These are phyloP conservation scores for Closterium sp. DNA, from an alignment of 139 green algal species.

Conservation along the genomic window DNA sequence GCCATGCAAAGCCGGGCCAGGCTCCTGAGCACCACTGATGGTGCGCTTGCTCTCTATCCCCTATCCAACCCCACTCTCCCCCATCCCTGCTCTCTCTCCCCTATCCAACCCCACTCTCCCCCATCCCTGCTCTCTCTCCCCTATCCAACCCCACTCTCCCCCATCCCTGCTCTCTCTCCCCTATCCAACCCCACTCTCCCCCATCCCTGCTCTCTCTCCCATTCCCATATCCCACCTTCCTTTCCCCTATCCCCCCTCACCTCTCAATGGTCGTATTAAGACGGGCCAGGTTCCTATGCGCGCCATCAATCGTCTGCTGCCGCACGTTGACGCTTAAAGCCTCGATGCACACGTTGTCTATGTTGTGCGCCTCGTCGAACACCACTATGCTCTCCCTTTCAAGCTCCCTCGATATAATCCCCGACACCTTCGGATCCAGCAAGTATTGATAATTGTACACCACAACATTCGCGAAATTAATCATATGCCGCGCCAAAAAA, in stretches of 20 bases:
- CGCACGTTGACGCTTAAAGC: conserved; percentile 67
- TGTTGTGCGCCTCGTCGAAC: conserved; percentile 99
- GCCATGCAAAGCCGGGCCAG: no score
- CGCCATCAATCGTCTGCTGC: conserved; percentile 79
- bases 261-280: conserved; percentile 57
- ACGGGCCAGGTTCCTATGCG: conserved; percentile 73
- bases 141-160: not conserved
- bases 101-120: not conserved
- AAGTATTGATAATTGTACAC: conserved; percentile 97
- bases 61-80: not conserved
- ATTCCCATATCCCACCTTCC: not conserved
- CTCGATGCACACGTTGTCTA: conserved; percentile 99
- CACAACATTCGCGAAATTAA: conserved; percentile 92
- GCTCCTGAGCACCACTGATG: no score
- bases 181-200: not conserved
- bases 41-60: no score
- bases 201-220: not conserved
- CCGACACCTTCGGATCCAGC: conserved; percentile 89
- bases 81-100: not conserved
- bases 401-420: conserved; percentile 94
- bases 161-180: not conserved
- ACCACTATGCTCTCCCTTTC: conserved; percentile 96
- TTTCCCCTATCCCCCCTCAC: conserved; percentile 8
- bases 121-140: not conserved
- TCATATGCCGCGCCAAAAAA: conserved; percentile 95